These are phyloP conservation scores for Fomitopsis serialis DNA, from an alignment of 768 basidiomycete species.

Conservation along the genomic window DNA sequence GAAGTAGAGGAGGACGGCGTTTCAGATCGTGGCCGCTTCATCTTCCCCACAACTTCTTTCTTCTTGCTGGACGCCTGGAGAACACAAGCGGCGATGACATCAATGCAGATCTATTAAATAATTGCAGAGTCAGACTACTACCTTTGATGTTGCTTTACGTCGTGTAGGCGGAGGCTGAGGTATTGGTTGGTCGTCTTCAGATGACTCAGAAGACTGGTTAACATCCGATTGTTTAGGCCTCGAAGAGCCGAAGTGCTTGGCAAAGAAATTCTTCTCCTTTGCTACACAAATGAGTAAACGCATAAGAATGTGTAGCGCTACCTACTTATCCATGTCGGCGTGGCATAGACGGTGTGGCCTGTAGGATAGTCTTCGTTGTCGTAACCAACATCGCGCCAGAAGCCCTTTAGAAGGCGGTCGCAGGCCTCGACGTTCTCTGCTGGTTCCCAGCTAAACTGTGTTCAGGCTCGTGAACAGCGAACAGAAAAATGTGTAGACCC, in stretches of 20 bases:
- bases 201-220: too few species aligned
- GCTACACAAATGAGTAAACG: conserved; percentile 17
- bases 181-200: too few species aligned
- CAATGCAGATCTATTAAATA: too few species aligned
- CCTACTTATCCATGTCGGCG: conserved; percentile 54
- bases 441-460: conserved; percentile 63
- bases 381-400: conserved; percentile 48
- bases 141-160: neutral
- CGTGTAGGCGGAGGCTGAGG: too few species aligned
- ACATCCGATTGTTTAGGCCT: neutral
- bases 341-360: conserved; percentile 41
- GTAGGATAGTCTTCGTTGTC: conserved; percentile 50
- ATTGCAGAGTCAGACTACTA: too few species aligned
- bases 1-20: neutral
- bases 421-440: conserved; percentile 52
- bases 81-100: too few species aligned
- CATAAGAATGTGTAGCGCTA: neutral
- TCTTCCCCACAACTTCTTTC: neutral
- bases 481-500: conserved; percentile 4
- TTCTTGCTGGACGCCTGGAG: neutral
- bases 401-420: conserved; percentile 52
- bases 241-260: conserved; percentile 16
- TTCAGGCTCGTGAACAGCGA: neutral
- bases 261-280: conserved; percentile 35
- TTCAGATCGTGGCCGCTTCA: neutral